Evolutionary conservation across 179 eudicot species (phyloP), one percentile per base, ranked within the genome.

Genomic region (Carnegiea gigantea): DNA sequence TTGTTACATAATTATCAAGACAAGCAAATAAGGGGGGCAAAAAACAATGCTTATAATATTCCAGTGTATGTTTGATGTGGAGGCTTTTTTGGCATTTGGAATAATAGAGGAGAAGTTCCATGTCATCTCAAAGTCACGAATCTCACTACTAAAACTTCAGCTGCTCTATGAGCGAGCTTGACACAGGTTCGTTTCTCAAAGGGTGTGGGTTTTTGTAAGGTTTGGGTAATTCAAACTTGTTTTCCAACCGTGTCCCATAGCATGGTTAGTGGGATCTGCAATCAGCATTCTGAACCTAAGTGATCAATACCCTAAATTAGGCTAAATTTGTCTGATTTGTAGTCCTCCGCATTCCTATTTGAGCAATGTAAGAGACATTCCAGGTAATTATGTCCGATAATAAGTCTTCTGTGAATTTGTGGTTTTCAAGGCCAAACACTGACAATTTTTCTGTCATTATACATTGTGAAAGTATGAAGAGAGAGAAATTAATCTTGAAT

Each of bases 131-230:
- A 93, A 93, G 83, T 92, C 97, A 85, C 88, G 92, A 83, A 88
- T 93, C 68, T 83, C 88, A 75, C 83, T 91, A 70, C 86, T 96
- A 80, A 96, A 95, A 80, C 88, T 96, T 79, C 99, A 96, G 89
- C 89, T 96, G 83, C 92, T 96, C 48, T 98, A 96, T 82, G 97
- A 96, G 87, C 91, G 73, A 60, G 98, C 99, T 77, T 86, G 94
- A 83, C 98, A 96, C 83, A 82, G 94, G 99, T 96, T 30, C 73
- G 78, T 83, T 48, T 74, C 70, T 67, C 75, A 40, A 57, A 26
- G 15, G 24, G 44, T 60, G 26, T 67, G 71, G 23, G 28, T 49
- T 18, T 73, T 23, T 76, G 36, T 75, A 57, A 80, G 46, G 36
- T 78, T 57, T 40, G 57, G 33, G 82, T 17, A 40, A 65, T 77